Evolutionary conservation across 768 basidiomycete genomes (phyloP).

Genomic region (Leucogyrophana mollusca): DNA sequence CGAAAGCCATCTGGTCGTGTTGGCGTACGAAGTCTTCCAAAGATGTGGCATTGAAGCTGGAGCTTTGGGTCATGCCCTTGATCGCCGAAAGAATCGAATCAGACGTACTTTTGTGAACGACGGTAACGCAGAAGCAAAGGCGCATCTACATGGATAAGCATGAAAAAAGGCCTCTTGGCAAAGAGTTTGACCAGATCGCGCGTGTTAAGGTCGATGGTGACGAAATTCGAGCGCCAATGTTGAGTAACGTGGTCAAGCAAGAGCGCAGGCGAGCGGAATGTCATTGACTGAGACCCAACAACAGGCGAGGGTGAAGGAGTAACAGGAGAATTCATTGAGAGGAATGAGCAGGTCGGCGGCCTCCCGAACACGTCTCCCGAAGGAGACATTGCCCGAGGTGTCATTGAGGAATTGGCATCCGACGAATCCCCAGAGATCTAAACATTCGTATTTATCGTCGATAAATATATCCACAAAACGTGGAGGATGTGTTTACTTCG

Average conservation of each 20-base stretch:
- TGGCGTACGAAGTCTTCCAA: conserved; percentile 74
- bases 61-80: conserved; percentile 4
- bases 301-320: conserved; percentile 19
- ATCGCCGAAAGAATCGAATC: conserved; percentile 1
- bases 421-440: background rate
- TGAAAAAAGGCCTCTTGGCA: conserved; percentile 84
- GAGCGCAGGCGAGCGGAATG: conserved; percentile 46
- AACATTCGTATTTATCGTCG: background rate
- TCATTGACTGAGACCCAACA: conserved; percentile 9
- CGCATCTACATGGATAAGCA: conserved; percentile 82
- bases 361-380: conserved; percentile 1
- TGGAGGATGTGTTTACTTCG: conserved; percentile 10
- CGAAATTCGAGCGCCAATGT: conserved; percentile 78
- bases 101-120: conserved; percentile 51
- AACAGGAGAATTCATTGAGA: conserved; percentile 15
- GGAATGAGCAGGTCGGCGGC: conserved; percentile 14
- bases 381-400: background rate
- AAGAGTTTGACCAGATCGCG: conserved; percentile 63
- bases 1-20: conserved; percentile 71
- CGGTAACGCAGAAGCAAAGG: conserved; percentile 69
- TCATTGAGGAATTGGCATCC: background rate
- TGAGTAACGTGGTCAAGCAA: conserved; percentile 76
- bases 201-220: conserved; percentile 71
- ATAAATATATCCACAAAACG: background rate
- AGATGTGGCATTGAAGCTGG: conserved; percentile 28